Evolutionary conservation across 192 early-diverging fungal species (phyloP), one percentile per base, ranked within the genome.

Genomic region (Coemansia sp.): DNA sequence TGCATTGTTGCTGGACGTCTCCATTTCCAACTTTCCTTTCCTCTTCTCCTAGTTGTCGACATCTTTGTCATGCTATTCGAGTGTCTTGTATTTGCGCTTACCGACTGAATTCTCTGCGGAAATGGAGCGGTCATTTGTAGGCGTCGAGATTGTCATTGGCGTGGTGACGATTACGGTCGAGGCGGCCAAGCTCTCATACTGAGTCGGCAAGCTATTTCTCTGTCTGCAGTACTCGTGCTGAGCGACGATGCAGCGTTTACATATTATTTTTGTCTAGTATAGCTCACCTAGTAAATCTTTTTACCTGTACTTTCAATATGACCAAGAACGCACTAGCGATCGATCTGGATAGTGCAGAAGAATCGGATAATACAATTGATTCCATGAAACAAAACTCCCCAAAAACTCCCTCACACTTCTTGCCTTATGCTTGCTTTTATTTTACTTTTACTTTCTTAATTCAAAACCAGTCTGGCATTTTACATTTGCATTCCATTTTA

Each of bases 101-200:
- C 71, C 16, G 77, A 74, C 52, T 74, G 61, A 65, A 37, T 4
- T 47, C 48, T 62, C 26, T 58, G 31, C 35, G n/a, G 19, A 54
- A 25, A 17, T 56, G 48, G 3, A 48, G 45, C 45, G 50, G 22
- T 29, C 43, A 29, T 25, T 19, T 77, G 57, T 80, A 74, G 77
- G 77, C 64, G 85, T 92, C 64, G 89, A 91, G 62, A 92, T 92
- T 62, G 64, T 90, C 10, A 87, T 92, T 60, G 91, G 87, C 14
- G 81, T 89, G 19, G 85, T 91, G 11, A 92, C 91, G 6, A 92
- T 89, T 23, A 84, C 82, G 17, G 71, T 92, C 61, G 91, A 92
- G 66, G 82, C 86, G 4, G 72, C 78, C 64, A 81, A 81, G 61
- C 67, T 80, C 5, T 72, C 77, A 11, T 49, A 69, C 37, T 75